Evolutionary conservation across 1,139 yeast genomes (phyloP), one percentile per base, ranked within the genome.

Genomic region (Candida frijolesensis): DNA sequence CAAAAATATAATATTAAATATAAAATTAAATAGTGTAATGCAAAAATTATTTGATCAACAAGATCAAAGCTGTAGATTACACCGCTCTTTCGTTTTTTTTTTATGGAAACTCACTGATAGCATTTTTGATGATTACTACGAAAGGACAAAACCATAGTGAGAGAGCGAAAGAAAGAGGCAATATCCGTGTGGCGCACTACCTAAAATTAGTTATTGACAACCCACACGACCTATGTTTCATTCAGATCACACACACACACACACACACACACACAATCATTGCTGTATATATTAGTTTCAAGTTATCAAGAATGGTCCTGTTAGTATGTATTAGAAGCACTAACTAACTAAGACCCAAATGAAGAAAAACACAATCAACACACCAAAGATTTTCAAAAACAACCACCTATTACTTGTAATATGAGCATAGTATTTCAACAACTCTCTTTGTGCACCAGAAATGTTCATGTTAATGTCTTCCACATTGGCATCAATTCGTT

Each of bases 391-490:
- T 74, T 89, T 91, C 51, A 89, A 78, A 69, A 91, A 89, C 56
- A 95, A 76, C 97, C 97, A 91, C 60, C 98, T 80, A 68, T 92
- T 95, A 63, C 88, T 89, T 48, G 95, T 85, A 37, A 94, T 89
- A 51, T 87, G 84, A 51, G 94, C 89, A 64, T 88, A 95, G 68
- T 92, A 94, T 68, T 91, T 92, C 60, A 94, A 74, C 59, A 94
- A 78, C 66, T 94, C 98, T 52, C 98, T 76, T 66, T 95, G 99
- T 0, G 99, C 99, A 1, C 98, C 98, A 33, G 82, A 73, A 15
- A 94, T 92, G 66, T 92, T 94, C 64, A 92, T 67, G 60, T 89
- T 84, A 47, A 94, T 90, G 62, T 95, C 98, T 59, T 92, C 97
- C 4, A 96, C 96, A 64, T 94, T 92, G 51, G 87, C 91, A 68